Conservation (phyloP, 306 rosid genomes). For the Senna siamea region DNA sequence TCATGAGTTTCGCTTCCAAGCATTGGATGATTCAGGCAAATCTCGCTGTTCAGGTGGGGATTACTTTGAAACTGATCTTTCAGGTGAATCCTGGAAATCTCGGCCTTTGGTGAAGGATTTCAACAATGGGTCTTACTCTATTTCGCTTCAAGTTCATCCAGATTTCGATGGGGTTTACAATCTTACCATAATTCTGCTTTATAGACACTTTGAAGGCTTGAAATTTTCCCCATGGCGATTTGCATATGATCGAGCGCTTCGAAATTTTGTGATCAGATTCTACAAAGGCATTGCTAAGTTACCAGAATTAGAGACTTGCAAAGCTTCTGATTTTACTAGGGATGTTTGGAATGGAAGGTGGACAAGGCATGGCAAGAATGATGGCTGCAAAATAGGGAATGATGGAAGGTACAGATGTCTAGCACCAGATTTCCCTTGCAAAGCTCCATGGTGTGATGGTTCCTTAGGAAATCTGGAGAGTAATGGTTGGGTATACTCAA, state of each 20-base stretch:
- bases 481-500: constrained; percentile 97
- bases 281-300: constrained; percentile 47
- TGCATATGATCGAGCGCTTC: constrained; percentile 54
- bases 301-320: constrained; percentile 58
- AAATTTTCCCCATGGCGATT: constrained; percentile 69
- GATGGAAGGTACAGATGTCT: constrained; percentile 84
- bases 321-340: constrained; percentile 64
- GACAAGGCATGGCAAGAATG: constrained; percentile 87
- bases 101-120: constrained; percentile 84
- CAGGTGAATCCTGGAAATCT: constrained; percentile 89
- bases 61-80: constrained; percentile 86
- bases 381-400: constrained; percentile 59
- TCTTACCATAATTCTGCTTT: constrained; percentile 68
- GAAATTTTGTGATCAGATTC: constrained; percentile 61
- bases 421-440: constrained; percentile 64
- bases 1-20: constrained; percentile 70
- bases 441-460: constrained; percentile 83
- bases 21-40: constrained; percentile 67
- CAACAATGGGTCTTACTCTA: constrained; percentile 72
- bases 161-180: constrained; percentile 70
- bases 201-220: constrained; percentile 79
- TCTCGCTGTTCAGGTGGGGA: constrained; percentile 92
- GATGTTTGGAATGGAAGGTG: constrained; percentile 88
- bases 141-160: constrained; percentile 80
- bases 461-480: constrained; percentile 82